Base-by-base conservation (phyloP, 169 alveolate species). In the Cryptosporidium canis region DNA sequence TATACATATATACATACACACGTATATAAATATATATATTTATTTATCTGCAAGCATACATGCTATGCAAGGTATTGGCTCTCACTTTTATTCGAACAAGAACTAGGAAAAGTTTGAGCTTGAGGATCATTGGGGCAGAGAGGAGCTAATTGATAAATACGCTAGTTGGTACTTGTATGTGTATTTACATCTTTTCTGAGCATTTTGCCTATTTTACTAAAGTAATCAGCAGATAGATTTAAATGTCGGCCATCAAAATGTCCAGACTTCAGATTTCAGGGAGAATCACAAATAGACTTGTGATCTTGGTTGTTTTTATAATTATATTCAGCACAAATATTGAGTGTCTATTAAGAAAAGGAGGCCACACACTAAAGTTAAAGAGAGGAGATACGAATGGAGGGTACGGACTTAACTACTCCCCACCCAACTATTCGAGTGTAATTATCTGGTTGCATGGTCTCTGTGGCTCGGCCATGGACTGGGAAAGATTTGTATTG, bases 371-470 rank as follows among this genome's bases (percentile, higher is more conserved):
- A 0, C 24, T 41, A 18, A 77, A 77, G 21, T 41, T 77, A 9
- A 35, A 37, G 41, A 56, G 43, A 39, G 87, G 87, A 16, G 87
- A 77, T 61, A 61, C 66, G 9, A 24, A 77, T 35, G 71, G 72
- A 0, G 71, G 71, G 2, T 55, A 41, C 24, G 87, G 87, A 7
- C 47, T 77, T 0, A 58, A 77, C 29, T 77, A 56, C 35, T 16
- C 70, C 5, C 87, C 87, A 1, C 12, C 24, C 41, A 41, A 61
- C 4, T 77, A 77, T 27, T 18, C 12, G 8, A 61, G 39, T 27
- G 87, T 77, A 2, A 31, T 77, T 27, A 33, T 77, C 12, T 77
- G 71, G 71, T 27, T 77, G 29, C 87, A 77, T 58, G 87, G 87
- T 11, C 39, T 77, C 14, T 55, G 87, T 58, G 61, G 87, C 21